A percentile compares a stretch with the other conserved stretches of the same genome.
phyloP scores from a whole-genome alignment of 2,329 filamentous ascomycete species.

The Colletotrichum sublineola region DNA sequence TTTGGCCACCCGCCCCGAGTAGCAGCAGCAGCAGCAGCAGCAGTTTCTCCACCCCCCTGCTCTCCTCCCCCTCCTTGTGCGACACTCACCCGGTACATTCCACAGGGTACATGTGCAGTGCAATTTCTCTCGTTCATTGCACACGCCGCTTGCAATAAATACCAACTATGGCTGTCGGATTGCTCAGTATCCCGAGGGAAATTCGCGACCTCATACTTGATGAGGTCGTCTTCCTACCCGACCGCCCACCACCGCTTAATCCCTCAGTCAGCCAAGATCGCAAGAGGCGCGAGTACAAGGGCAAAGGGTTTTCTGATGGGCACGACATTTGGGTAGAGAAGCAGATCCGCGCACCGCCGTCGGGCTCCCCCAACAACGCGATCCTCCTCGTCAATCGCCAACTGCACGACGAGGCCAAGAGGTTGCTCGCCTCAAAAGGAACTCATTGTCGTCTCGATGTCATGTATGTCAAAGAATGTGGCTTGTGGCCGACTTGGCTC shows the following conservation, averaged over 20 bases:
- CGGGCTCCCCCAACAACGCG: slow-evolving; percentile 37
- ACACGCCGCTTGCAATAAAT: neutral
- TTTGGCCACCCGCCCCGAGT: neutral
- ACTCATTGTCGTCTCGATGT: slow-evolving; percentile 41
- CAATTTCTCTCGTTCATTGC: neutral
- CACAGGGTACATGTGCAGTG: neutral
- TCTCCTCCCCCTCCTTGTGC: slow-evolving; percentile 12
- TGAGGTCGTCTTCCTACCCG: slow-evolving; percentile 38
- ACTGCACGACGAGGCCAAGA: slow-evolving; percentile 40
- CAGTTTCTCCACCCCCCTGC: slow-evolving; percentile 4
- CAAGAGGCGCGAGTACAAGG: slow-evolving; percentile 42
- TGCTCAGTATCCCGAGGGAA: slow-evolving; percentile 41
- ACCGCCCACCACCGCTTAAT: slow-evolving; percentile 29
- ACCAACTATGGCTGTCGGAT: slow-evolving; percentile 35
- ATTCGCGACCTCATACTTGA: slow-evolving; percentile 42
- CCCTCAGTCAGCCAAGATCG: slow-evolving; percentile 39
- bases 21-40: neutral
- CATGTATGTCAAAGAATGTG: slow-evolving; percentile 44
- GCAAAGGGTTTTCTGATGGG: slow-evolving; percentile 40
- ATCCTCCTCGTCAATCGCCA: slow-evolving; percentile 43
- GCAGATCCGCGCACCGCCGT: slow-evolving; percentile 21
- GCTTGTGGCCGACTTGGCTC: slow-evolving; percentile 44
- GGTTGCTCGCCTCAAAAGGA: slow-evolving; percentile 33
- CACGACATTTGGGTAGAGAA: slow-evolving; percentile 43
- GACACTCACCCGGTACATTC: slow-evolving; percentile 3